Evolutionary conservation across 2,329 filamentous ascomycete genomes (phyloP).

Genomic region (Venturia carpophila): DNA sequence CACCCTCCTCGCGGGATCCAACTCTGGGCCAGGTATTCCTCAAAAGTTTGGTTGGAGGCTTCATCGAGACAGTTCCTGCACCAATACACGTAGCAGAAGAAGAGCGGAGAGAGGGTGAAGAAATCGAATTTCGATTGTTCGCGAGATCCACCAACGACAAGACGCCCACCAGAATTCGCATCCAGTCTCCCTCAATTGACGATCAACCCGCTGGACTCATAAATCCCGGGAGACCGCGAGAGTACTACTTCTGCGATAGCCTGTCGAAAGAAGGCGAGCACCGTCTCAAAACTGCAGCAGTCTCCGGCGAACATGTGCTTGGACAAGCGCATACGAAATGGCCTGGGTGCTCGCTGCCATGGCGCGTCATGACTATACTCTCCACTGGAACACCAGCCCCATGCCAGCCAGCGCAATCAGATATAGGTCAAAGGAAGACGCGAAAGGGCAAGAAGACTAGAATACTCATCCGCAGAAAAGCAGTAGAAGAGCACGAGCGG

Average conservation of each 20-base stretch:
- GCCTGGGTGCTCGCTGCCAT: slow-evolving; percentile 7
- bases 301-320: slow-evolving; percentile 13
- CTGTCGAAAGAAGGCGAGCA: not conserved
- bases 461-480: slow-evolving; percentile 3
- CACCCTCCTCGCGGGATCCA: slow-evolving; percentile 10
- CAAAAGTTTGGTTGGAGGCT: not conserved
- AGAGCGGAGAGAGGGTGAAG: not conserved
- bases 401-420: too few relatives aligned
- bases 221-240: slow-evolving; percentile 3
- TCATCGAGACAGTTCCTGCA: not conserved
- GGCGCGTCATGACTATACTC: slow-evolving; percentile 12
- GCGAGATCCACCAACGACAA: not conserved
- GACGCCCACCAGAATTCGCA: slow-evolving; percentile 2
- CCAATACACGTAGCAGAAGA: not conserved
- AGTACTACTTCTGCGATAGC: slow-evolving; percentile 8
- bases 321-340: not conserved
- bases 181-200: not conserved
- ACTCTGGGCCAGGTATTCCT: not conserved
- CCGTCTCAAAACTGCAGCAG: not conserved
- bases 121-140: slow-evolving; percentile 8
- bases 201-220: slow-evolving; percentile 1
- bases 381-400: not conserved
- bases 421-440: not conserved
- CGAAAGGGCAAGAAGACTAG: slow-evolving; percentile 12
- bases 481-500: not conserved